These are phyloP conservation scores for Populus hybrid DNA, from an alignment of 441 rosid species.

Conservation along the genomic window DNA sequence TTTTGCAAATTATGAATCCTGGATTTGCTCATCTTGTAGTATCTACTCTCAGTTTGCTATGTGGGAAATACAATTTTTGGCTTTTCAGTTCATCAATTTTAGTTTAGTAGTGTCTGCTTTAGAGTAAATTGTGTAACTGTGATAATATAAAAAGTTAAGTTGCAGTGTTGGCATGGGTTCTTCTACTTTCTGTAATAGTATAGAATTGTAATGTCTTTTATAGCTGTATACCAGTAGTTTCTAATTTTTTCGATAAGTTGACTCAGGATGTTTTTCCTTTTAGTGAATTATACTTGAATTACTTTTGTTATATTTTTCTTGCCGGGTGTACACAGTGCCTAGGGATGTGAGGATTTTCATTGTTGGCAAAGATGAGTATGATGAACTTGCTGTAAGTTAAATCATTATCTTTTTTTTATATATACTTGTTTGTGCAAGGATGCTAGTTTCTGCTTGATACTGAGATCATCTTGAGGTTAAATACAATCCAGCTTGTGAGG, in stretches of 20 bases:
- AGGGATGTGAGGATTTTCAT: background rate
- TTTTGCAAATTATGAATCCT: background rate
- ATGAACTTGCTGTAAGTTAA: slow-evolving; percentile 91
- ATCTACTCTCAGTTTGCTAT: background rate
- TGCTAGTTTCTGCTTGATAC: background rate
- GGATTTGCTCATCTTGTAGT: background rate
- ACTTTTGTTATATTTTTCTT: too few species aligned
- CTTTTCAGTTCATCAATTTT: background rate
- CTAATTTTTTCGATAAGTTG: background rate
- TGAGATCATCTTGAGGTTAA: background rate
- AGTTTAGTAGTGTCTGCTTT: background rate
- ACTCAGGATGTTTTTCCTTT: too few species aligned
- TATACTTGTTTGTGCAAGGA: slow-evolving; percentile 1
- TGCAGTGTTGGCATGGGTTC: background rate
- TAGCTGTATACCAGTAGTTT: background rate
- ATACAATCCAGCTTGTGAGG: background rate
- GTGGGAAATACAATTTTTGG: background rate
- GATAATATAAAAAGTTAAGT: background rate
- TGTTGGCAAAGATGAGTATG: slow-evolving; percentile 46
- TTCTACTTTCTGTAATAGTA: background rate
- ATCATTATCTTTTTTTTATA: background rate
- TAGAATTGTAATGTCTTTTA: background rate
- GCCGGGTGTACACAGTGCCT: background rate
- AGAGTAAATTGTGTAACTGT: background rate
- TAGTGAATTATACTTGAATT: too few species aligned